phyloP scores from a whole-genome alignment of 148 eudicot species.

The Pouteria glomerata region DNA sequence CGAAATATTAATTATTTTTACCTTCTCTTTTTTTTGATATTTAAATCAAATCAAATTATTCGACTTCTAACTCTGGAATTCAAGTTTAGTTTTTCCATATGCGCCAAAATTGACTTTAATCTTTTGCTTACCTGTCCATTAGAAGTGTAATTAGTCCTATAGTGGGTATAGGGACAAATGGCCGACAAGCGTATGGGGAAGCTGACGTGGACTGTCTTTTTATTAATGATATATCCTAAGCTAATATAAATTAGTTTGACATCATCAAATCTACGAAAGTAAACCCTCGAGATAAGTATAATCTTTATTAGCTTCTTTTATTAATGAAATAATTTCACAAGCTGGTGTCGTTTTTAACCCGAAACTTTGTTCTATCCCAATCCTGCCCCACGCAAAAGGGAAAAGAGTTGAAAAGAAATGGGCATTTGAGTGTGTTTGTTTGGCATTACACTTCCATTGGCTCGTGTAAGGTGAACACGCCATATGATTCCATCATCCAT shows the following conservation, averaged over 20 bases:
- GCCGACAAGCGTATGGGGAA: slow-evolving; percentile 44
- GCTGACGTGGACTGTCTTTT: slow-evolving; percentile 22
- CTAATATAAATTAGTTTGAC: slow-evolving; percentile 24
- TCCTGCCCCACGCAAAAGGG: neutral
- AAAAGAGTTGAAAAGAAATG: neutral
- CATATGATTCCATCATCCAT: slow-evolving; percentile 17
- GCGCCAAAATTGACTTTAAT: too few species aligned
- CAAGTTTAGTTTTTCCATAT: too few species aligned
- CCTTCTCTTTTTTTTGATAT: too few species aligned
- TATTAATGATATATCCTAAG: neutral
- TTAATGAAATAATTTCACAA: slow-evolving; percentile 21
- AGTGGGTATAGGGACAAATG: slow-evolving; percentile 26
- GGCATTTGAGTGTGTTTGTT: neutral
- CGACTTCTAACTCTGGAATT: too few species aligned
- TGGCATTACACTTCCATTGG: neutral
- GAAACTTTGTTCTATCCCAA: slow-evolving; percentile 8
- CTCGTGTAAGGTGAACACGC: neutral
- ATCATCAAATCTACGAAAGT: slow-evolving; percentile 37
- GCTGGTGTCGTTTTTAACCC: slow-evolving; percentile 33
- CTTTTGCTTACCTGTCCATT: too few species aligned
- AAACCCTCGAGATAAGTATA: slow-evolving; percentile 29
- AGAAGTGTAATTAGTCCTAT: neutral
- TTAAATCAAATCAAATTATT: too few species aligned
- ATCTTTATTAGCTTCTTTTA: slow-evolving; percentile 29
- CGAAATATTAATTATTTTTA: too few species aligned